Evolutionary conservation across 306 rosid genomes (phyloP).

Genomic region (Cajanus cajan): DNA sequence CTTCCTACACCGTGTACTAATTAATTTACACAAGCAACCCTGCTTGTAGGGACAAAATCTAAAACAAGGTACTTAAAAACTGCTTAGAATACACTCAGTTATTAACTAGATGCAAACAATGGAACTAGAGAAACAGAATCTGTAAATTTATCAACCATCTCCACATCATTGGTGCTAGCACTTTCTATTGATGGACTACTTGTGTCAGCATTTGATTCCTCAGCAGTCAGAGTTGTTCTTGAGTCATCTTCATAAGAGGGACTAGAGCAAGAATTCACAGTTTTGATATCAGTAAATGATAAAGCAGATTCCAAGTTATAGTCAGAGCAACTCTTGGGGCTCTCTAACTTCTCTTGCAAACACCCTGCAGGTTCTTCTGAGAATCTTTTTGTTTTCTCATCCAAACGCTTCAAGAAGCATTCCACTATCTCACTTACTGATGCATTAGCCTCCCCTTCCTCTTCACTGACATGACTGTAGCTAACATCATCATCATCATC

Average conservation of each 20-base stretch:
- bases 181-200: constrained; percentile 47
- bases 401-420: constrained; percentile 62
- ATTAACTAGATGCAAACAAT: constrained; percentile 42
- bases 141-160: constrained; percentile 45
- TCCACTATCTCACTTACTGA: constrained; percentile 58
- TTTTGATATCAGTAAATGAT: constrained; percentile 52
- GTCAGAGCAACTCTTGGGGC: constrained; percentile 45
- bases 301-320: constrained; percentile 38
- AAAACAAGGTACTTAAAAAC: constrained; percentile 35
- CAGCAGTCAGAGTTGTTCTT: constrained; percentile 28
- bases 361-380: constrained; percentile 35
- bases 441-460: constrained; percentile 42
- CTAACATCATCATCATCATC: constrained; percentile 39
- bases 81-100: constrained; percentile 15
- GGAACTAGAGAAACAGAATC: constrained; percentile 38
- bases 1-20: constrained; percentile 35
- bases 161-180: constrained; percentile 40
- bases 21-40: constrained; percentile 51
- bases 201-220: constrained; percentile 34
- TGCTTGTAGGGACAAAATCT: constrained; percentile 44
- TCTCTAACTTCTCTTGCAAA: constrained; percentile 32
- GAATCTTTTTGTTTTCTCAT: constrained; percentile 42
- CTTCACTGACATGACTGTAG: constrained; percentile 55
- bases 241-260: constrained; percentile 42
- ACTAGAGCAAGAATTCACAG: constrained; percentile 44